A percentile compares a stretch with the other conserved stretches of the same genome.
Evolutionary conservation across 805 yeast species (phyloP).

Genomic region (Suhomyces canberraensis): DNA sequence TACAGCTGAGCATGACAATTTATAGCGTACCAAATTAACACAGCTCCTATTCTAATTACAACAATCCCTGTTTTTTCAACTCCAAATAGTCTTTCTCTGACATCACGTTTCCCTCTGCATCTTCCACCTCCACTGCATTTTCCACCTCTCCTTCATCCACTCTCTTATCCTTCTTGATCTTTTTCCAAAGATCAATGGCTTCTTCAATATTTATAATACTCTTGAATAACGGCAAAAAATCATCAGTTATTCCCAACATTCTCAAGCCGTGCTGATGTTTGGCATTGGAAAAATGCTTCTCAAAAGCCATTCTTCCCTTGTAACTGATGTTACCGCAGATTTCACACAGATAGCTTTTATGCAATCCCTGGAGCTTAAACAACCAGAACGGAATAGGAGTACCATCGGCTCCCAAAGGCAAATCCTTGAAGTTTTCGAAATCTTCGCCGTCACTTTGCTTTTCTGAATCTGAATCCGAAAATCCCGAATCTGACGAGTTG

Average conservation of each 20-base stretch:
- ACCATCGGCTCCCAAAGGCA: slow-evolving; percentile 87
- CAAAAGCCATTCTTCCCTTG: slow-evolving; percentile 70
- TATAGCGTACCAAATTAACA: too few relatives aligned
- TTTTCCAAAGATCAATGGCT: slow-evolving; percentile 57
- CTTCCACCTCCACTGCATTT: slow-evolving; percentile 78
- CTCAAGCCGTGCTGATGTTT: slow-evolving; percentile 72
- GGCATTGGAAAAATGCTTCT: slow-evolving; percentile 68
- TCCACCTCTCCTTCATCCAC: slow-evolving; percentile 43
- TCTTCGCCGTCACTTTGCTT: slow-evolving; percentile 30
- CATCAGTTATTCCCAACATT: slow-evolving; percentile 66
- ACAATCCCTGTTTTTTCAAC: slow-evolving; percentile 80
- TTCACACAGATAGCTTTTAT: slow-evolving; percentile 71
- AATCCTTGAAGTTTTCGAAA: slow-evolving; percentile 45
- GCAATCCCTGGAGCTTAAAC: slow-evolving; percentile 83
- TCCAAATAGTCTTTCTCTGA: slow-evolving; percentile 78
- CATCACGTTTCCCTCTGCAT: slow-evolving; percentile 91
- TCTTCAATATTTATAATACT: slow-evolving; percentile 68
- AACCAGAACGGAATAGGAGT: slow-evolving; percentile 92
- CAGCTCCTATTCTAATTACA: too few relatives aligned
- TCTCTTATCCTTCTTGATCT: slow-evolving; percentile 36
- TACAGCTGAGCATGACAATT: too few relatives aligned
- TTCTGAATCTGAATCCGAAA: slow-evolving; percentile 23
- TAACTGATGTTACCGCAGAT: slow-evolving; percentile 75
- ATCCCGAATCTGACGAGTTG: slow-evolving; percentile 15
- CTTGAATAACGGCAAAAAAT: slow-evolving; percentile 44